Conservation (phyloP, 305 asterid species). For the Salvia sclarea region DNA sequence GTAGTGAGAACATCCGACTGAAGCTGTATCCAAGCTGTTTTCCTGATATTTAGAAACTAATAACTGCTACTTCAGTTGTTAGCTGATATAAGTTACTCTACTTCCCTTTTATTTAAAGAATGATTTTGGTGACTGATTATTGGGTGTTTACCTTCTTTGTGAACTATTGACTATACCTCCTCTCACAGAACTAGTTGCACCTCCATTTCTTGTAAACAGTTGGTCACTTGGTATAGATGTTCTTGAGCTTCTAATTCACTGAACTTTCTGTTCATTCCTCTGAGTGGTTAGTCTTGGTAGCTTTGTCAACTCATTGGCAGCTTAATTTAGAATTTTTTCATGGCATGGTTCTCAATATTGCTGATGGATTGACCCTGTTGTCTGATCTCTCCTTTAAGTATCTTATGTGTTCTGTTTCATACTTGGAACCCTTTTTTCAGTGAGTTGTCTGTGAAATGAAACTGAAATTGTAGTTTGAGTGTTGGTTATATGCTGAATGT, state of each 20-base stretch:
- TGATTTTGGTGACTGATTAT: no score
- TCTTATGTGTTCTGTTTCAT: neutral
- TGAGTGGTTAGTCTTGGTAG: conserved; percentile 15
- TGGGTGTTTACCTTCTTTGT: neutral
- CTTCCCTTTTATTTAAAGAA: neutral
- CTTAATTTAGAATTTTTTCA: neutral
- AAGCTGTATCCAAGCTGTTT: no score
- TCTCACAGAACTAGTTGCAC: conserved; percentile 3
- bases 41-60: conserved; percentile 1
- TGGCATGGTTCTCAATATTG: conserved; percentile 9
- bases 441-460: conserved; percentile 11
- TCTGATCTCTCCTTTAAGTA: neutral
- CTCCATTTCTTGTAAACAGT: neutral
- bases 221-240: neutral
- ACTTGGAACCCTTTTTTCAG: neutral
- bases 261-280: neutral
- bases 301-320: conserved; percentile 20
- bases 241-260: neutral
- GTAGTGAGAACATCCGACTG: no score
- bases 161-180: neutral
- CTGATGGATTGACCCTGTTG: conserved; percentile 20
- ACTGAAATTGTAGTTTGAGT: conserved; percentile 23
- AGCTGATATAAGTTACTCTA: neutral
- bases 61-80: neutral
- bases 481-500: conserved; percentile 33